Evolutionary conservation across 2,329 filamentous ascomycete species (phyloP), one percentile per base, ranked within the genome.

Genomic region (Blastomyces percursus): DNA sequence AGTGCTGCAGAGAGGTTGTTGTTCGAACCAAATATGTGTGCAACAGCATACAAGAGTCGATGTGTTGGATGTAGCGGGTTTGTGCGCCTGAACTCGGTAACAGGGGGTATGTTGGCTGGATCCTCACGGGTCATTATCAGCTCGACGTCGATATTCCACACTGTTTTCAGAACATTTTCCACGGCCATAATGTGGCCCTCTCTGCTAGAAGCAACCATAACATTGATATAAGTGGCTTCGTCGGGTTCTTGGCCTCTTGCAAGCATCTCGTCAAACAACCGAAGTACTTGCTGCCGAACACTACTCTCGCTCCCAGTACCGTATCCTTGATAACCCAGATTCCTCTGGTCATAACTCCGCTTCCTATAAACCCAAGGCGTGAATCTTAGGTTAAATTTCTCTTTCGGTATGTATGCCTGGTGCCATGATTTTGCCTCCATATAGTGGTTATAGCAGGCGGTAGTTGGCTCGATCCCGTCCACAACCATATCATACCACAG

Each of bases 21-120:
- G 72, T 87, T 89, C 64, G 80, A 81, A n/a, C 87, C 83, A 65
- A 87, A 89, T 0, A 80, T 78, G 69, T 90, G 85, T 6, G 87
- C 86, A n/a, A 92, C 75, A 9, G 86, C 82, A 61, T 83, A 78
- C 27, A 93, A 78, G 0, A 92, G 77, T 1, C 77, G 76, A 8
- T 72, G 65, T 0, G 82, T 84, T 1, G 90, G 89, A 59, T 78
- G 76, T 40, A 87, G 72, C 8, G 83, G 80, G 0, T 83, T 86
- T 35, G 79, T 76, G 0, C 67, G 68, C 0, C 76, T 70, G 52
- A 83, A 79, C 1, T 70, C 68, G 38, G 70, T 76, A n/a, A 77
- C 72, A 1, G 71, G 70, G 14, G 72, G 69, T 21, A 75, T 64
- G 5, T 66, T 64, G n/a, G 68, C 69, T 54, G 70, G 68, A 52